A percentile compares a stretch with the other conserved stretches of the same genome.
These are phyloP conservation scores for Trametes pubescens DNA, from an alignment of 1,284 basidiomycete genomes.

Conservation along the genomic window DNA sequence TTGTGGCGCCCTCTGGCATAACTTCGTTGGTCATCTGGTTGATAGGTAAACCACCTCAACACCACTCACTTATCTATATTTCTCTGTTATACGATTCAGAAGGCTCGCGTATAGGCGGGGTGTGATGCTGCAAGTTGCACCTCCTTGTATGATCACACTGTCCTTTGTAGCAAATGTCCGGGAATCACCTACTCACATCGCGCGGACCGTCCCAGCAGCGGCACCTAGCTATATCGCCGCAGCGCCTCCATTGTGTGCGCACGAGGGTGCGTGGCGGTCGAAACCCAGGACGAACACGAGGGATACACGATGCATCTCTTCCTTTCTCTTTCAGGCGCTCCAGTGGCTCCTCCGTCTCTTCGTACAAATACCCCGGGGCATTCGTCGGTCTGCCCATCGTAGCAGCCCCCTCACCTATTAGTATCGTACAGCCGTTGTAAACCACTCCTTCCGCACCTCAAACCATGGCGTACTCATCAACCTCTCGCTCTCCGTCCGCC, in stretches of 20 bases:
- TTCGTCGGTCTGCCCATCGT: constrained; percentile 12
- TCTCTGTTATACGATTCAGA: background rate
- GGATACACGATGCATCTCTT: constrained; percentile 30
- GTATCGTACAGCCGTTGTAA: constrained; percentile 12
- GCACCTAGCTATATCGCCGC: constrained; percentile 9
- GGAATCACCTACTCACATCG: background rate
- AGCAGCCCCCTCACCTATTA: constrained; percentile 8
- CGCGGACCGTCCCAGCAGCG: background rate
- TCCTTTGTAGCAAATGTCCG: background rate
- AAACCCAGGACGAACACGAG: constrained; percentile 24
- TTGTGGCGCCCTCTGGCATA: background rate
- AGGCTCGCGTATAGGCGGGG: background rate
- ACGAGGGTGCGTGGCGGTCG: constrained; percentile 10
- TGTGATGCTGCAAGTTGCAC: background rate
- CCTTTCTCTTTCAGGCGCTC: constrained; percentile 26
- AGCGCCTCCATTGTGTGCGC: constrained; percentile 11
- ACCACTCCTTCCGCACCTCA: background rate
- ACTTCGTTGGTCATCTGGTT: background rate
- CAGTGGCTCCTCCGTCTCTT: constrained; percentile 3
- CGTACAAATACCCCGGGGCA: constrained; percentile 19
- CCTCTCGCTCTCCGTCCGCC: constrained; percentile 28
- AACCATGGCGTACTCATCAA: constrained; percentile 24
- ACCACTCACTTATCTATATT: background rate
- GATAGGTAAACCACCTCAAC: background rate
- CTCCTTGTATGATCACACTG: background rate